Evolutionary conservation across 176 grass and related monocot species (phyloP).

Genomic region (Olyra latifolia): DNA sequence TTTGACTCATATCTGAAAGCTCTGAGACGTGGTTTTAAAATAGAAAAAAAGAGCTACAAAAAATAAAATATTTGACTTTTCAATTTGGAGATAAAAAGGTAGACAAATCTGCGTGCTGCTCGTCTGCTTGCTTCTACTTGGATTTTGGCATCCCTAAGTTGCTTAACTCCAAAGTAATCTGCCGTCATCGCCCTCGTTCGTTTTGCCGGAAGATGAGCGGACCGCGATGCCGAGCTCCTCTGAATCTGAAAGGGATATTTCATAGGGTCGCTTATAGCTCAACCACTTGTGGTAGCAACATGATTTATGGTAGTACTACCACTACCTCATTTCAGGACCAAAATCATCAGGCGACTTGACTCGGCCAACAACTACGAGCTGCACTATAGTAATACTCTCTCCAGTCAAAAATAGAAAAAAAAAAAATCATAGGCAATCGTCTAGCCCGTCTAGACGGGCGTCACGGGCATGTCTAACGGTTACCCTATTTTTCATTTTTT

Average conservation of each 20-base stretch:
- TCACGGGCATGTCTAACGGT: no score
- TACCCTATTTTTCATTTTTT: no score
- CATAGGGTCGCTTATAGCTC: neutral
- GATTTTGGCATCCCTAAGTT: no score
- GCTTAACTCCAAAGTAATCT: constrained; percentile 29
- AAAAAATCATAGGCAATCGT: neutral
- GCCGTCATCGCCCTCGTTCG: constrained; percentile 6
- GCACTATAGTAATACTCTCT: neutral
- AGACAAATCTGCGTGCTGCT: no score
- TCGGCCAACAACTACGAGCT: neutral
- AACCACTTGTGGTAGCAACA: neutral
- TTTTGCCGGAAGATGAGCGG: neutral
- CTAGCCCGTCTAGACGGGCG: no score
- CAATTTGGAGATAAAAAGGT: no score
- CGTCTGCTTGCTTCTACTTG: no score
- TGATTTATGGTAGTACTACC: neutral
- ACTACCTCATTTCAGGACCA: neutral
- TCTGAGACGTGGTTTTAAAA: no score
- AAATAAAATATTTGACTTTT: no score
- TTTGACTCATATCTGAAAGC: no score
- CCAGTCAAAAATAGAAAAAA: neutral
- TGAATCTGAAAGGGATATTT: neutral
- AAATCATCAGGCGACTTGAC: neutral
- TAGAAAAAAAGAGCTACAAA: no score
- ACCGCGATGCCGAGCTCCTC: neutral